Evolutionary conservation across 441 rosid species (phyloP).

Genomic region (Macaranga tanarius): DNA sequence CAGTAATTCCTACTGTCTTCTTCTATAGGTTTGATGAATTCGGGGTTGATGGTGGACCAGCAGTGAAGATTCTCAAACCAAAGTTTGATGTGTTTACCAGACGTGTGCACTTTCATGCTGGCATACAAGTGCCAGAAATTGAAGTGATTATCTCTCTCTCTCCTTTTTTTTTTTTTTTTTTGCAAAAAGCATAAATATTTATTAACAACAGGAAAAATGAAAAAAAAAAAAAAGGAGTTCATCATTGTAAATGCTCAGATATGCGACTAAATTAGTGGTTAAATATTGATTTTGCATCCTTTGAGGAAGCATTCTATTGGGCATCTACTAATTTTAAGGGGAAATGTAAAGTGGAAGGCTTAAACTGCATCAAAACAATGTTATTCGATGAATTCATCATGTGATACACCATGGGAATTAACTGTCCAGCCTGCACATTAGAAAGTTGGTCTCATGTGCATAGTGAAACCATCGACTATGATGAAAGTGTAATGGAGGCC

Average conservation of each 20-base stretch:
- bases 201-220: neutral
- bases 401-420: neutral
- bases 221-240: neutral
- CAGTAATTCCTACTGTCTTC: neutral
- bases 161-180: neutral
- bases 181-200: neutral
- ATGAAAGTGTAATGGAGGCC: neutral
- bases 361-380: neutral
- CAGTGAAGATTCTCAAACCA: constrained; percentile 26
- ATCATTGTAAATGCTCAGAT: neutral
- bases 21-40: constrained; percentile 34
- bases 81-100: constrained; percentile 27
- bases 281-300: neutral
- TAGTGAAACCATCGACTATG: neutral
- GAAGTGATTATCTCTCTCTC: constrained; percentile 21
- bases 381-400: neutral
- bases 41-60: constrained; percentile 33
- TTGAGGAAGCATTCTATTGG: neutral
- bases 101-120: constrained; percentile 23
- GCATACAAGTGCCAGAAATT: constrained; percentile 26
- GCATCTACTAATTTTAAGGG: constrained; percentile 3
- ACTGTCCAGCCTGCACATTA: no score
- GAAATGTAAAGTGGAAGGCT: neutral
- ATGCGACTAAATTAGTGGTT: neutral
- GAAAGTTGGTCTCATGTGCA: neutral